These are phyloP conservation scores for Leucogyrophana mollusca DNA, from an alignment of 768 basidiomycete genomes.

Conservation along the genomic window DNA sequence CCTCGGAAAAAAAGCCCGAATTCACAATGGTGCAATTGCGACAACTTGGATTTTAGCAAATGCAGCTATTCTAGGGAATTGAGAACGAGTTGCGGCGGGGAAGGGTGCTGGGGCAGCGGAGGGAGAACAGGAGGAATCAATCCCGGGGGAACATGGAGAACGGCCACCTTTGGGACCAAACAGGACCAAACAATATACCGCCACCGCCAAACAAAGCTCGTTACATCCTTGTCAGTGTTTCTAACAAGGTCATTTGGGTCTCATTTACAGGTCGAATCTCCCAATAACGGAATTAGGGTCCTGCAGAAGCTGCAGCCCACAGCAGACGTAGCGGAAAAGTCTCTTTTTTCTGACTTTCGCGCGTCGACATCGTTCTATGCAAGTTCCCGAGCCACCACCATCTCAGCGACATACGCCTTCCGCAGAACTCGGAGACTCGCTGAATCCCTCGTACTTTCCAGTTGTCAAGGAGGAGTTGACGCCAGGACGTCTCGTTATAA, in stretches of 20 bases:
- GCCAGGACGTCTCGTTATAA: conserved; percentile 19
- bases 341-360: conserved; percentile 1
- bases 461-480: conserved; percentile 11
- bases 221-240: conserved; percentile 17
- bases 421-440: neutral
- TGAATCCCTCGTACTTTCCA: neutral
- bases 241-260: conserved; percentile 11
- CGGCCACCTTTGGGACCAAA: conserved; percentile 20
- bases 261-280: too few relatives aligned
- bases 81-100: neutral
- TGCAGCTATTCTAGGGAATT: neutral
- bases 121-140: conserved; percentile 22
- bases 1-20: neutral
- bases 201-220: conserved; percentile 33
- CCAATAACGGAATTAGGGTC: too few relatives aligned
- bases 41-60: neutral
- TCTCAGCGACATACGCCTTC: neutral
- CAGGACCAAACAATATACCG: conserved; percentile 25
- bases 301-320: too few relatives aligned
- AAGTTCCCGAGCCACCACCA: conserved; percentile 6
- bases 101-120: conserved; percentile 14
- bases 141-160: conserved; percentile 21
- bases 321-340: neutral
- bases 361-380: conserved; percentile 7
- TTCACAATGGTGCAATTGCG: conserved; percentile 1